phyloP scores from a whole-genome alignment of 306 rosid genomes.

The Dicorynia guianensis region DNA sequence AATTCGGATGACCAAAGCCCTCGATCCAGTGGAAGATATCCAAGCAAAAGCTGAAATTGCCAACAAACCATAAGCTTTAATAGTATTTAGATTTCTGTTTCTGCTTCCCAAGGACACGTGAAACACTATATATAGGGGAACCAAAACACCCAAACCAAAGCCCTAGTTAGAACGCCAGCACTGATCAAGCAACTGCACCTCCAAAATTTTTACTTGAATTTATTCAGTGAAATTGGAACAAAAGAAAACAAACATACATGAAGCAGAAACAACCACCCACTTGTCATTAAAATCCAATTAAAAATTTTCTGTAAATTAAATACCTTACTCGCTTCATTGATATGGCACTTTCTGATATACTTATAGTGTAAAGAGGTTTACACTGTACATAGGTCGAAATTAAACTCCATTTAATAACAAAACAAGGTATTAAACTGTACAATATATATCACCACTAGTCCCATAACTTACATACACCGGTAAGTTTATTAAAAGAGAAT shows the following conservation, averaged over 20 bases:
- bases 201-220: neutral
- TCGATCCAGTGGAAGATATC: conserved; percentile 87
- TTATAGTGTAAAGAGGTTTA: too few relatives aligned
- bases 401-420: neutral
- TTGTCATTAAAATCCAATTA: too few relatives aligned
- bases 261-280: neutral
- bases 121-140: neutral
- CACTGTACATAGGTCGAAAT: too few relatives aligned
- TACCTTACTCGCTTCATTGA: too few relatives aligned
- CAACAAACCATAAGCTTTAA: conserved; percentile 41
- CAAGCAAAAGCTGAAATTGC: conserved; percentile 77
- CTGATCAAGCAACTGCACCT: neutral
- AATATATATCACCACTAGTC: too few relatives aligned
- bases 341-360: too few relatives aligned
- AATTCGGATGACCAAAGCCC: conserved; percentile 87
- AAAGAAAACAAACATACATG: too few relatives aligned
- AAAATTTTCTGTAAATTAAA: too few relatives aligned
- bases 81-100: conserved; percentile 9
- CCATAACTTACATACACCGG: too few relatives aligned
- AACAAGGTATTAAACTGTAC: neutral
- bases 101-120: conserved; percentile 3
- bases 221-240: too few relatives aligned
- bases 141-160: conserved; percentile 28
- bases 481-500: neutral
- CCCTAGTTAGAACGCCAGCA: neutral